Evolutionary conservation across 2,329 filamentous ascomycete species (phyloP).

Genomic region (Stagonosporopsis cucurbitacearum): DNA sequence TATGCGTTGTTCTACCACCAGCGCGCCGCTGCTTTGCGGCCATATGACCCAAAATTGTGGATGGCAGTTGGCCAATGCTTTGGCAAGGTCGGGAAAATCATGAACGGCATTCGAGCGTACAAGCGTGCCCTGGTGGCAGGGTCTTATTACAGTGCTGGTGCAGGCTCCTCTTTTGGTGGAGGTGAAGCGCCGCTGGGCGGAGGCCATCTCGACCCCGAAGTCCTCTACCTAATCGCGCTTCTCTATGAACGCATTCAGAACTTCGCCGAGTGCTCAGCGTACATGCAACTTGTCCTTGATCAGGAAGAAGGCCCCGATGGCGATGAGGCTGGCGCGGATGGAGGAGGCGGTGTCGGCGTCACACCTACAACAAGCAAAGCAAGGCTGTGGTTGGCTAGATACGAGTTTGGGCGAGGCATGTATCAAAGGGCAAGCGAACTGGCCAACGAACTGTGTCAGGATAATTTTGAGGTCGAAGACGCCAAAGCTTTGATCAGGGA

Average conservation of each 20-base stretch:
- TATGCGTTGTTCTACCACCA: slow-evolving; percentile 99
- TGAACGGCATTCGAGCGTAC: slow-evolving; percentile 93
- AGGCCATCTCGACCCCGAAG: slow-evolving; percentile 82
- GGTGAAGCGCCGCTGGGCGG: slow-evolving; percentile 55
- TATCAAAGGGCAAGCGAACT: slow-evolving; percentile 78
- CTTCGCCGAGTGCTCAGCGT: slow-evolving; percentile 80
- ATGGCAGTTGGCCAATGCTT: slow-evolving; percentile 92
- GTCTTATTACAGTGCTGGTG: slow-evolving; percentile 77
- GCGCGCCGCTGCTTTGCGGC: slow-evolving; percentile 87
- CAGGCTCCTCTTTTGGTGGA: slow-evolving; percentile 55
- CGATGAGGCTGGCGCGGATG: slow-evolving; percentile 47
- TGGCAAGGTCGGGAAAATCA: slow-evolving; percentile 82
- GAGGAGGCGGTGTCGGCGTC: slow-evolving; percentile 74
- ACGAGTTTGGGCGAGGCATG: slow-evolving; percentile 77
- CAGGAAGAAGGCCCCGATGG: slow-evolving; percentile 77
- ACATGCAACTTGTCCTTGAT: slow-evolving; percentile 94
- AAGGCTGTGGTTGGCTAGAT: slow-evolving; percentile 88
- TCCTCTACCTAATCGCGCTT: slow-evolving; percentile 84
- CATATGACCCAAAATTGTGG: slow-evolving; percentile 99
- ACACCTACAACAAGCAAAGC: slow-evolving; percentile 92
- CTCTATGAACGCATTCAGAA: slow-evolving; percentile 86
- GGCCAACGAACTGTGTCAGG: slow-evolving; percentile 90
- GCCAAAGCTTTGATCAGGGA: slow-evolving; percentile 92
- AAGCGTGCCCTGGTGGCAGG: slow-evolving; percentile 91
- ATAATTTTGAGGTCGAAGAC: slow-evolving; percentile 80